These are phyloP conservation scores for Lasiodiplodia sp. DNA, from an alignment of 2,329 filamentous ascomycete species.

Conservation along the genomic window DNA sequence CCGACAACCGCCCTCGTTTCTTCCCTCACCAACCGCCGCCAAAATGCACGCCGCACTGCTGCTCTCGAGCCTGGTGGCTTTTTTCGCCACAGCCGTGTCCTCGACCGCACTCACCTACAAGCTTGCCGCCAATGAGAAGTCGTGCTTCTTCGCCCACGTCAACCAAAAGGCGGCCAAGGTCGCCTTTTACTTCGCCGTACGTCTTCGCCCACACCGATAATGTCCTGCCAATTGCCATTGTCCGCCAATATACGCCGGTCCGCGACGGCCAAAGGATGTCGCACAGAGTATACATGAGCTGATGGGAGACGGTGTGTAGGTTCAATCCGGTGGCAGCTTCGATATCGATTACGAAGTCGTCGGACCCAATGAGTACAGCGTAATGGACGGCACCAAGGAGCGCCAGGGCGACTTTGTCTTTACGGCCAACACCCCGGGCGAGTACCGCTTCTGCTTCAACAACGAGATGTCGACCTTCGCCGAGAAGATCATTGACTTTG, in stretches of 20 bases:
- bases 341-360: constrained; percentile 93
- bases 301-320: constrained; percentile 59
- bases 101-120: constrained; percentile 96
- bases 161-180: constrained; percentile 84
- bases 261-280: neutral
- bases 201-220: constrained; percentile 42
- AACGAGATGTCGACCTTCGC: constrained; percentile 98
- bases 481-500: constrained; percentile 97
- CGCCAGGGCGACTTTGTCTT: constrained; percentile 98
- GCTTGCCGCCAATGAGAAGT: constrained; percentile 86
- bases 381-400: constrained; percentile 88
- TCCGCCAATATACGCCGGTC: neutral
- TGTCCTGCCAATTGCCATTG: neutral
- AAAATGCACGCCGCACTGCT: constrained; percentile 46
- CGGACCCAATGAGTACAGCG: constrained; percentile 79
- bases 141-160: constrained; percentile 89
- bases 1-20: constrained; percentile 1
- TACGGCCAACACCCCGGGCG: constrained; percentile 83
- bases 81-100: constrained; percentile 72
- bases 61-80: constrained; percentile 67
- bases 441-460: constrained; percentile 98
- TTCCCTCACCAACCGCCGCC: constrained; percentile 25
- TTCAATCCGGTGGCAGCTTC: constrained; percentile 97
- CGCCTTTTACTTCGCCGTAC: constrained; percentile 97
- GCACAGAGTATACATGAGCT: neutral